phyloP scores from a whole-genome alignment of 352 stramenopile species.

The Phytophthora agathidicida region DNA sequence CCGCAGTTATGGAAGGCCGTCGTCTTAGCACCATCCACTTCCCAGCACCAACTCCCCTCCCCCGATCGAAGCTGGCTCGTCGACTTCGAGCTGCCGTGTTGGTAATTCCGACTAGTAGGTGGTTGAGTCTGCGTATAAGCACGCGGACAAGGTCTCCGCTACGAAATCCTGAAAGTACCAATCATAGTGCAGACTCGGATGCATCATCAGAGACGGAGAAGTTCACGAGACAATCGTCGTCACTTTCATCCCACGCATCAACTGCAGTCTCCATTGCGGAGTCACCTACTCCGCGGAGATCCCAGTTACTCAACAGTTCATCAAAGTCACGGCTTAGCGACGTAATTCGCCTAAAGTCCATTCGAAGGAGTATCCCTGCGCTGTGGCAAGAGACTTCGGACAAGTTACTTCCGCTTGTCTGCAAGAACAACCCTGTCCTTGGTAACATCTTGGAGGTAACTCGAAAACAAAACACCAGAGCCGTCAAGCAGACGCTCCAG shows the following conservation, averaged over 20 bases:
- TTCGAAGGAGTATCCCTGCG: neutral
- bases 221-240: neutral
- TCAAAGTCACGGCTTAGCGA: neutral
- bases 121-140: conserved; percentile 10
- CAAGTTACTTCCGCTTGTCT: conserved; percentile 21
- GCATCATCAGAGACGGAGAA: conserved; percentile 19
- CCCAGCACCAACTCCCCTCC: neutral
- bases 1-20: conserved; percentile 14
- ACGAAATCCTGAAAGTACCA: conserved; percentile 1
- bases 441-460: conserved; percentile 15
- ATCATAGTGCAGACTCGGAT: conserved; percentile 17
- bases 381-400: conserved; percentile 26
- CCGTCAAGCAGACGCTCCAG: conserved; percentile 39
- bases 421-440: conserved; percentile 14
- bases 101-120: conserved; percentile 12
- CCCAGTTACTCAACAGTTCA: neutral
- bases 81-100: conserved; percentile 13
- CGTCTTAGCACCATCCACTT: conserved; percentile 9
- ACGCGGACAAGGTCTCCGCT: neutral
- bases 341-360: neutral
- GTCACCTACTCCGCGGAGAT: conserved; percentile 1
- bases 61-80: conserved; percentile 8
- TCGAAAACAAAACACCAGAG: conserved; percentile 32
- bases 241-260: neutral
- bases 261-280: neutral